Percentiles rank a stretch among this genome's conserved stretches.
Conservation (phyloP, 306 rosid genomes). For the Vicia villosa region DNA sequence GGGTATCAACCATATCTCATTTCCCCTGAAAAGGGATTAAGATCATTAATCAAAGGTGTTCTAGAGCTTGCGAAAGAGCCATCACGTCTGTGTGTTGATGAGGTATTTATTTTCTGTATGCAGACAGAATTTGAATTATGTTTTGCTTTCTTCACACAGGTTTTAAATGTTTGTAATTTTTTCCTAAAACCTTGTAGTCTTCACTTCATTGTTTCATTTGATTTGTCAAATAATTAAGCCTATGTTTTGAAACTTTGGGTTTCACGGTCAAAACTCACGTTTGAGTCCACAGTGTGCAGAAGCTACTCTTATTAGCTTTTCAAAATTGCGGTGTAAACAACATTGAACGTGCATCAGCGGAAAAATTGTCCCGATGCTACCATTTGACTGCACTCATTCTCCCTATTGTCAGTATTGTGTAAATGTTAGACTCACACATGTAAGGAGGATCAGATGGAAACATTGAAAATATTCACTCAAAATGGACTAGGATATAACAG, state of each 20-base stretch:
- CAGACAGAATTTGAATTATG: slow-evolving; percentile 20
- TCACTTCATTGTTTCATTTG: slow-evolving; percentile 11
- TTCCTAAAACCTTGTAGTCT: background rate
- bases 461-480: background rate
- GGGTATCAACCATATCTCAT: slow-evolving; percentile 99
- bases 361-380: slow-evolving; percentile 5
- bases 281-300: too few species aligned
- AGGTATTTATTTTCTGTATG: slow-evolving; percentile 59
- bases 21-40: slow-evolving; percentile 97
- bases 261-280: too few species aligned
- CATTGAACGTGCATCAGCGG: too few species aligned
- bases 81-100: slow-evolving; percentile 95
- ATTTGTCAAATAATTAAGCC: background rate
- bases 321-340: too few species aligned
- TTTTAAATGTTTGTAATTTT: slow-evolving; percentile 3
- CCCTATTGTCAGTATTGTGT: background rate
- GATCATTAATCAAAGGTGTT: slow-evolving; percentile 94
- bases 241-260: too few species aligned
- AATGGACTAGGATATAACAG: background rate
- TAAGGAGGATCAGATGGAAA: background rate
- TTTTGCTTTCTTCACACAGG: slow-evolving; percentile 20
- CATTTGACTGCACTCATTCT: slow-evolving; percentile 13
- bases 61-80: slow-evolving; percentile 99
- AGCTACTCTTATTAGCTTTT: too few species aligned
- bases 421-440: slow-evolving; percentile 10